A percentile compares a stretch with the other conserved stretches of the same genome.
Evolutionary conservation across 176 grass and related monocot genomes (phyloP).

Genomic region (Carex myosuroides): DNA sequence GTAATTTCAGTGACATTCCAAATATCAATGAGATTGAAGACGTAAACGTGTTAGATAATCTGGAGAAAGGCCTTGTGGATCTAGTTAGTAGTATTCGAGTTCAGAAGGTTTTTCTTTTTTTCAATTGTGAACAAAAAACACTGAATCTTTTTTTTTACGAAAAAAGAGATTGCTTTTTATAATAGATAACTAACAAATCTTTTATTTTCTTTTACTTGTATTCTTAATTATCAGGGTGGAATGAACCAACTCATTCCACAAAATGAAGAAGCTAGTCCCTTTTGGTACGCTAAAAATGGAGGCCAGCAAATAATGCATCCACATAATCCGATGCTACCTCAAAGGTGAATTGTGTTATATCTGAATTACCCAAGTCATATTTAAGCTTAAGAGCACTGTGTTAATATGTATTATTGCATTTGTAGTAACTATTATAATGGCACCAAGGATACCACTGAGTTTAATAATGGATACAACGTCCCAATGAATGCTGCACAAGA

Average conservation of each 20-base stretch:
- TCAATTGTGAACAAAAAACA: background rate
- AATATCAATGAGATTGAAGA: background rate
- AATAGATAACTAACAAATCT: background rate
- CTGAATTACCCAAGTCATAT: background rate
- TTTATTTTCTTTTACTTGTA: background rate
- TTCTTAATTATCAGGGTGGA: background rate
- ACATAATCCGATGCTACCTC: background rate
- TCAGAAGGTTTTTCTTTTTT: background rate
- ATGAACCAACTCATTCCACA: background rate
- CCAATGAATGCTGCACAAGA: background rate
- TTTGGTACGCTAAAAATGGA: background rate
- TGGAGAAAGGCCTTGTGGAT: background rate
- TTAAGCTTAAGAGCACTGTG: background rate
- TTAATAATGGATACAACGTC: background rate
- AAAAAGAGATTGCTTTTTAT: background rate
- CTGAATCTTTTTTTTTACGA: background rate
- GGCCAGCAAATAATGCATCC: background rate
- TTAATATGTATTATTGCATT: background rate
- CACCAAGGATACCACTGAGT: background rate
- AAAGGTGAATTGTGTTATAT: background rate
- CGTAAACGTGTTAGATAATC: background rate
- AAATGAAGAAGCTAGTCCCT: background rate
- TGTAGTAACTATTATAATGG: background rate
- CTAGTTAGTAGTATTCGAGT: background rate
- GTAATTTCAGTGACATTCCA: background rate